Base-by-base conservation (phyloP, 106 monocot genomes). In the Allium sativum region DNA sequence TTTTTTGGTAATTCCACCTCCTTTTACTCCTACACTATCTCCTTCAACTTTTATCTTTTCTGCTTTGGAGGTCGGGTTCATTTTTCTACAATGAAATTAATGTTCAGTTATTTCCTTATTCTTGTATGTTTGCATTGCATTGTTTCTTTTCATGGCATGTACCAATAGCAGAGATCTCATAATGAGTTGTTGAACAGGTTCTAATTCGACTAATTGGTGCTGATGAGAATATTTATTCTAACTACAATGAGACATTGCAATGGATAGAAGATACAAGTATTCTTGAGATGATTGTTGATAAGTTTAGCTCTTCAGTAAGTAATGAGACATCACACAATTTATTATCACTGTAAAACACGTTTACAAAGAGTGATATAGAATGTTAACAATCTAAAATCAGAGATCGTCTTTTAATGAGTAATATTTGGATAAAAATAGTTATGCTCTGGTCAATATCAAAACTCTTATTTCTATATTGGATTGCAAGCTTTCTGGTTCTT, bases 251-350 rank as follows among this genome's bases (percentile, higher is more conserved):
- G 70, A 19, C 78, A 52, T 78, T 78, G 65, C 80, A 80, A 13
- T 98, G 87, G 84, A 64, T 98, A 64, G 87, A 98, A 14, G 82
- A 85, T 40, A 76, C 78, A 52, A 51, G 85, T 59, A 79, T 98
- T 18, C 87, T 98, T 61, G 96, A 98, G 71, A 84, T 91, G 87
- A 91, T 98, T 57, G 84, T 88, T 53, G 96, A 98, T 65, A 98
- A 98, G 72, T 88, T 98, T 55, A 80, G 84, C 57, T 84, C 84
- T 16, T 98, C 96, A 16, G 94, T 94, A 79, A 40, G 86, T 70
- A 17, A 17, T 55, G 55, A 55, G 31, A 31, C 1, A 31, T 31
- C 1, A 1, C 31, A 31, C 31, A 31, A 31, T 31, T 31, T 31
- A 31, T 31, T 31, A 31, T 31, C 5, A 5, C 31, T 31, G 31